Percentiles rank a stretch among this genome's conserved stretches.
Evolutionary conservation across 139 green algal genomes (phyloP).

Genomic region (Chlorella sp.): DNA sequence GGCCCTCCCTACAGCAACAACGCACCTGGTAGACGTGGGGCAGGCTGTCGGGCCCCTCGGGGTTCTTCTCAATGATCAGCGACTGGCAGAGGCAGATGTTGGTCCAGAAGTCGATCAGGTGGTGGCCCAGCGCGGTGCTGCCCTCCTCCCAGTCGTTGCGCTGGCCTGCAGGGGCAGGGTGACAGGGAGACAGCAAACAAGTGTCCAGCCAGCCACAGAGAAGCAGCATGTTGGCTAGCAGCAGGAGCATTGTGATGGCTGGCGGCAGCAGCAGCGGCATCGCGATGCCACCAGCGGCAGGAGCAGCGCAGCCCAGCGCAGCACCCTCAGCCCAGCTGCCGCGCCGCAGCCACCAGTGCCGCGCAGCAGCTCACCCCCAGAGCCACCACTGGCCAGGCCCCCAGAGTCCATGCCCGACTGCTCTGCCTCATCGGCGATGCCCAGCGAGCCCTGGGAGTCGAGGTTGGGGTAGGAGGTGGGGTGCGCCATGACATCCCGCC

Average conservation of each 20-base stretch:
- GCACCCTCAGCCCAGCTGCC: not conserved
- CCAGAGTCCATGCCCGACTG: too few relatives aligned
- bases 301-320: not conserved
- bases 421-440: not conserved
- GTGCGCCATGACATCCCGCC: conserved; percentile 41
- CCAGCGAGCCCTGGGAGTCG: not conserved
- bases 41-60: not conserved
- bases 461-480: conserved; percentile 41
- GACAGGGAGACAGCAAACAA: not conserved
- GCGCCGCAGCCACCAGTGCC: too few relatives aligned
- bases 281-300: too few relatives aligned
- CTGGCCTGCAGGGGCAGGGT: not conserved
- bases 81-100: conserved; percentile 77
- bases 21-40: conserved; percentile 51
- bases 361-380: not conserved
- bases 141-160: conserved; percentile 25
- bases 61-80: conserved; percentile 65
- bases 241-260: too few relatives aligned
- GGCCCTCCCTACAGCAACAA: too few relatives aligned
- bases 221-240: not conserved
- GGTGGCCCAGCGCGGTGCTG: conserved; percentile 48
- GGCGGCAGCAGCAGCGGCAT: not conserved
- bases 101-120: conserved; percentile 73
- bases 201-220: not conserved
- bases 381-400: not conserved